Evolutionary conservation across 345 rosid genomes (phyloP), one percentile per base, ranked within the genome.

Genomic region (Populus alba): DNA sequence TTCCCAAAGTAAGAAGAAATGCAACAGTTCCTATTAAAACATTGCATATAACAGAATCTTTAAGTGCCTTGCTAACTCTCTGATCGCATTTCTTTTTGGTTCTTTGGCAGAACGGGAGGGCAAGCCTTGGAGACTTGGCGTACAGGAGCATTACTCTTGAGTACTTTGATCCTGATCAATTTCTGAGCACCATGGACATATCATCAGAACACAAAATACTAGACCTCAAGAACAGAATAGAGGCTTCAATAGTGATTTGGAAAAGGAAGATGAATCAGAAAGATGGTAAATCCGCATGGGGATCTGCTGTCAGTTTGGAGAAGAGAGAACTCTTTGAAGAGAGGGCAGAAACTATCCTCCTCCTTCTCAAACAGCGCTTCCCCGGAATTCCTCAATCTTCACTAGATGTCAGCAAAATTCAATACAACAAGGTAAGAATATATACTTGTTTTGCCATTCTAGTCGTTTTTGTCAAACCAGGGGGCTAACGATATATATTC

Each of bases 241-340:
- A 94, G 88, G 97, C 98, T 11, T 94, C 98, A 0, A 87, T 94
- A 63, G 89, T 94, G 68, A 94, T 94, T 78, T 94, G 98, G 98
- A 89, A 79, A 79, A 86, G 97, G 81, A 94, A 94, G 77, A 94
- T 92, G 98, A 88, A 80, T 70, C 91, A 87, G 68, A 94, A 92
- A 68, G 98, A 94, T 49, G 80, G 87, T 57, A 94, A 94, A 69
- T 90, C 98, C n/a, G 31, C 89, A 61, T 94, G 98, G 98, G 87
- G 95, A 37, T 92, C 97, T 17, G 90, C 90, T 23, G 91, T 94
- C 17, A 94, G 98, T 84, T 67, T 87, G 68, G 97, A 94, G 88
- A 94, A 92, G 81, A 89, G 98, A 82, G 98, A 94, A 81, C 88
- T 86, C 23, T 94, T 94, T 68, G 98, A 92, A 86, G 98, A 92